Evolutionary conservation across 208 protist genomes (phyloP), one percentile per base, ranked within the genome.

Genomic region (Leptomonas pyrrhocoris): DNA sequence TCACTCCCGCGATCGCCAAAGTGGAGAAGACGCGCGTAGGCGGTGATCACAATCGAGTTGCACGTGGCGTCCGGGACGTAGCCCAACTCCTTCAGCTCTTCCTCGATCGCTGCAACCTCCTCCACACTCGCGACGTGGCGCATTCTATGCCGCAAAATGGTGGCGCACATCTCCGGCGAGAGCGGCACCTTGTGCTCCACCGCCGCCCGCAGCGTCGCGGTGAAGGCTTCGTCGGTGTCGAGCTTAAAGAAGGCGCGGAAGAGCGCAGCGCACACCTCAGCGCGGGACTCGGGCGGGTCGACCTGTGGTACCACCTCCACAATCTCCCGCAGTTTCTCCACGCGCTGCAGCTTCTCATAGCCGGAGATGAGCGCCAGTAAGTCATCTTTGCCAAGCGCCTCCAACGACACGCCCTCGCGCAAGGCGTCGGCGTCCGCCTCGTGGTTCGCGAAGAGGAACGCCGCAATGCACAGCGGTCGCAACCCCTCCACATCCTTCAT

Each of bases 1-100:
- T 94, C 88, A 64, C 82, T 93, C 0, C 85, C 88, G 23, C 83
- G 73, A 61, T 96, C 90, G 18, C 90, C 88, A 83, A 92, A 96
- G 86, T 94, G 88, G 0, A 92, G 65, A 0, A 96, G 78, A 12
- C 90, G 83, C 11, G 90, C 90, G 70, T 93, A 96, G 9, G 85
- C 83, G 0, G 88, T 87, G 74, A 96, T 96, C 62, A 96, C 80
- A 59, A 96, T 94, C 40, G 88, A 91, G 64, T 93, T 93, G 59
- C 88, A 86, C 15, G 85, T 89, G 19, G 92, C 77, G 38, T 96
- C 88, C n/a, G 86, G 79, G 21, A 81, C 72, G 64, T 96, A 96
- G 30, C 84, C 84, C 1, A 86, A 51, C 46, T 73, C 74, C 69
- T 79, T 84, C 62, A 90, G 65, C 54, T 77, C 90, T 3, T 71